Conservation (phyloP, 345 rosid genomes). For the Lagerstroemia speciosa region DNA sequence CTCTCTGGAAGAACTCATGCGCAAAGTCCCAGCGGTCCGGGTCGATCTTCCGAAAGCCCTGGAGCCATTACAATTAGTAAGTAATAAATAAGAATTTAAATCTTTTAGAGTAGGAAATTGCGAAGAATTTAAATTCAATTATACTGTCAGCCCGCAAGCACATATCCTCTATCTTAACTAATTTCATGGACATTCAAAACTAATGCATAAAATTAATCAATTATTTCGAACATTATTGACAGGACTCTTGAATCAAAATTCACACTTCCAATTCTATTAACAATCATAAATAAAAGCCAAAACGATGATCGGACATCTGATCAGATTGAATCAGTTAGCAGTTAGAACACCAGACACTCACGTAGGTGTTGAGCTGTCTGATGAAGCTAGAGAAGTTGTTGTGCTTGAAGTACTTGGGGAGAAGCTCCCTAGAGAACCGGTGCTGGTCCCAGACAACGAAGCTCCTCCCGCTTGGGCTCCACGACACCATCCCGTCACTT, state of each 20-base stretch:
- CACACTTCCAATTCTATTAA: too few relatives aligned
- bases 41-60: constrained; percentile 65
- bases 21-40: constrained; percentile 64
- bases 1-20: constrained; percentile 46
- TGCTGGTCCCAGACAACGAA: constrained; percentile 52
- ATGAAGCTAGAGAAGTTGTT: constrained; percentile 65
- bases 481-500: constrained; percentile 41
- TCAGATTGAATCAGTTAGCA: background rate
- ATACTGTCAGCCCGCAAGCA: too few relatives aligned
- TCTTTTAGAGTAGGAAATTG: too few relatives aligned
- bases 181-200: too few relatives aligned
- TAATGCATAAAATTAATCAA: too few relatives aligned
- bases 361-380: constrained; percentile 67
- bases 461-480: constrained; percentile 39
- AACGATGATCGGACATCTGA: background rate
- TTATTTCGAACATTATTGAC: too few relatives aligned
- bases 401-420: constrained; percentile 68
- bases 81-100: too few relatives aligned
- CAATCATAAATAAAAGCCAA: background rate
- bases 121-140: too few relatives aligned
- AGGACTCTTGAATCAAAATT: too few relatives aligned
- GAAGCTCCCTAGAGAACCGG: constrained; percentile 30
- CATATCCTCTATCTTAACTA: too few relatives aligned
- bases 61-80: constrained; percentile 4
- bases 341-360: constrained; percentile 21